Evolutionary conservation across 805 yeast species (phyloP).

Genomic region (Candida sakaeoensis): DNA sequence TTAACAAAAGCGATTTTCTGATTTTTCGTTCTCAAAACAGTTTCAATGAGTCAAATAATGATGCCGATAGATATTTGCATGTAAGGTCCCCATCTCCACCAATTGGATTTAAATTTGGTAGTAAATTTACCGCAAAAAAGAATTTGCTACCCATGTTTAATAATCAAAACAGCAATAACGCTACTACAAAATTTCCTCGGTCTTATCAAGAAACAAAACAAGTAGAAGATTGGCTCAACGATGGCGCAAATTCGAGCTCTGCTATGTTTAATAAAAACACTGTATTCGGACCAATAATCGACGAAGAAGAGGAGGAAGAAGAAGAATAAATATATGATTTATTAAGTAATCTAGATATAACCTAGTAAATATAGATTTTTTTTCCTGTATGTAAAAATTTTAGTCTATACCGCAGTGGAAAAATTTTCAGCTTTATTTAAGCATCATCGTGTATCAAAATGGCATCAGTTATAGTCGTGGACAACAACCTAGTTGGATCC

Average conservation of each 20-base stretch:
- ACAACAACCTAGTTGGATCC: slow-evolving; percentile 39
- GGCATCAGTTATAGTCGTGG: slow-evolving; percentile 44
- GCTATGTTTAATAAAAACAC: slow-evolving; percentile 3
- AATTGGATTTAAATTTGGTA: slow-evolving; percentile 8
- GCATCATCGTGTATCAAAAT: slow-evolving; percentile 13
- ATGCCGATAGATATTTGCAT: background rate
- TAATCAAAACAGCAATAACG: background rate
- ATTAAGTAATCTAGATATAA: no score
- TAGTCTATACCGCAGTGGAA: slow-evolving; percentile 2
- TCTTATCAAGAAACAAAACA: slow-evolving; percentile 10
- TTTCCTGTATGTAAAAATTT: slow-evolving; percentile 3
- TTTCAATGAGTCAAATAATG: background rate
- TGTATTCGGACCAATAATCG: slow-evolving; percentile 12
- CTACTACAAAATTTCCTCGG: slow-evolving; percentile 4
- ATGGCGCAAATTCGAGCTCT: background rate
- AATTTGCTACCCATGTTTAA: background rate
- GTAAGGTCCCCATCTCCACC: slow-evolving; percentile 11
- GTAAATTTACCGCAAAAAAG: background rate
- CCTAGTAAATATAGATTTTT: no score
- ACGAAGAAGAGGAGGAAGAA: slow-evolving; percentile 14
- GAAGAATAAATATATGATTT: background rate
- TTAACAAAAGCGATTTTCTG: slow-evolving; percentile 5
- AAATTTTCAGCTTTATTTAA: slow-evolving; percentile 1
- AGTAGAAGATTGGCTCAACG: slow-evolving; percentile 10
- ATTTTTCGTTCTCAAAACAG: slow-evolving; percentile 4